A percentile compares a stretch with the other conserved stretches of the same genome.
phyloP scores from a whole-genome alignment of 371 early-diverging fungal species.

The Capillidium heterosporum region DNA sequence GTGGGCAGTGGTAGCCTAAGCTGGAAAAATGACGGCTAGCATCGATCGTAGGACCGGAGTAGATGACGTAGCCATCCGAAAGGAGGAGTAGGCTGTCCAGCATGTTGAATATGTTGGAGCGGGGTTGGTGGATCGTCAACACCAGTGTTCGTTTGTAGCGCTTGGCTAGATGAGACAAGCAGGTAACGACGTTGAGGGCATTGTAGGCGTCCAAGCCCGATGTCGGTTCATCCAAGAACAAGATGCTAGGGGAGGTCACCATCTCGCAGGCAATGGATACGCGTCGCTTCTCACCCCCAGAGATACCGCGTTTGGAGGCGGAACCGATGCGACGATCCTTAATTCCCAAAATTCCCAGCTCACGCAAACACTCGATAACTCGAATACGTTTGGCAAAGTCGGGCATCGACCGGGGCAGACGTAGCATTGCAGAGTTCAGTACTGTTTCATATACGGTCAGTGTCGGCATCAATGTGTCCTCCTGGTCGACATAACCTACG shows the following conservation, averaged over 20 bases:
- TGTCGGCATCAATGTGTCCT: slow-evolving; percentile 67
- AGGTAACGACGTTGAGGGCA: slow-evolving; percentile 76
- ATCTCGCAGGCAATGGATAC: slow-evolving; percentile 83
- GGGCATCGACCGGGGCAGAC: slow-evolving; percentile 44
- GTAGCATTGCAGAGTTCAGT: slow-evolving; percentile 65
- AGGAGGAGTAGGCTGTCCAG: slow-evolving; percentile 81
- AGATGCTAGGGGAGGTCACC: slow-evolving; percentile 58
- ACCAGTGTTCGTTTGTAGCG: slow-evolving; percentile 72
- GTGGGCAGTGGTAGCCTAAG: slow-evolving; percentile 65
- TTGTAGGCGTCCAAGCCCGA: slow-evolving; percentile 85
- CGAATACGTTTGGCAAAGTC: slow-evolving; percentile 22
- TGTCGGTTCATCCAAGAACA: slow-evolving; percentile 82
- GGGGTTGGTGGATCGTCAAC: slow-evolving; percentile 91
- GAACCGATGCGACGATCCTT: slow-evolving; percentile 45
- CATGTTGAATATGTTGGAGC: slow-evolving; percentile 72
- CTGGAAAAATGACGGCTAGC: slow-evolving; percentile 36
- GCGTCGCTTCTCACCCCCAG: slow-evolving; percentile 87
- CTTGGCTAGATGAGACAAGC: slow-evolving; percentile 61
- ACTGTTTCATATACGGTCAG: slow-evolving; percentile 82
- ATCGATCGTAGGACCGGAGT: slow-evolving; percentile 42
- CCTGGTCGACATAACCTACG: slow-evolving; percentile 83
- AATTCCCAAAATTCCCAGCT: slow-evolving; percentile 43
- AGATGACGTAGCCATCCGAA: slow-evolving; percentile 63
- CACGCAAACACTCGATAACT: slow-evolving; percentile 44
- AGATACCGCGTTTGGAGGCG: slow-evolving; percentile 53